Evolutionary conservation across 345 rosid genomes (phyloP).

Genomic region (Euphorbia tirucalli): DNA sequence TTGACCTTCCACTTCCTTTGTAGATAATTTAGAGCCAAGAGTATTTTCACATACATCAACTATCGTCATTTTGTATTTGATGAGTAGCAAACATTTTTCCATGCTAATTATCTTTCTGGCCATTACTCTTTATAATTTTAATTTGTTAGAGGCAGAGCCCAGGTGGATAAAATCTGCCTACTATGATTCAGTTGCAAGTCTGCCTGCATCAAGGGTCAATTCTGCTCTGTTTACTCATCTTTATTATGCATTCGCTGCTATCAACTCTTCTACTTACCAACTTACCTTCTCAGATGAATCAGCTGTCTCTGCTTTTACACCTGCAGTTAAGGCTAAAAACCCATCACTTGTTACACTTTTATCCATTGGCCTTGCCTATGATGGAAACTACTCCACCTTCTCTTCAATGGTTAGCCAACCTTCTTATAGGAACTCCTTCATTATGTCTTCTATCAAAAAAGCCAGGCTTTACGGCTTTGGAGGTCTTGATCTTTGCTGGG

Average conservation of each 20-base stretch:
- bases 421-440: conserved; percentile 25
- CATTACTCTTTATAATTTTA: not conserved
- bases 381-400: conserved; percentile 29
- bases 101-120: not conserved
- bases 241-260: conserved; percentile 12
- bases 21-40: too few relatives aligned
- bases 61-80: too few relatives aligned
- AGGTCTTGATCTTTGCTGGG: conserved; percentile 33
- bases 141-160: not conserved
- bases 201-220: conserved; percentile 1
- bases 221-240: conserved; percentile 20
- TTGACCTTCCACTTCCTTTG: too few relatives aligned
- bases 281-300: conserved; percentile 1
- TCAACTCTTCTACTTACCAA: conserved; percentile 18
- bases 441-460: conserved; percentile 21
- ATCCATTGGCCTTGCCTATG: conserved; percentile 19
- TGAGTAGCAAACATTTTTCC: not conserved
- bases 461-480: conserved; percentile 30
- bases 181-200: not conserved
- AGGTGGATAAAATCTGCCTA: conserved; percentile 13
- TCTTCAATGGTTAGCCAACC: conserved; percentile 23
- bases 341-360: conserved; percentile 28
- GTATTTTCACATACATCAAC: too few relatives aligned
- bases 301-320: conserved; percentile 27
- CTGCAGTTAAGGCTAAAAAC: conserved; percentile 27